Percentiles rank a stretch among this genome's conserved stretches.
phyloP scores from a whole-genome alignment of 2,329 filamentous ascomycete genomes.

The Aspergillus sp. region DNA sequence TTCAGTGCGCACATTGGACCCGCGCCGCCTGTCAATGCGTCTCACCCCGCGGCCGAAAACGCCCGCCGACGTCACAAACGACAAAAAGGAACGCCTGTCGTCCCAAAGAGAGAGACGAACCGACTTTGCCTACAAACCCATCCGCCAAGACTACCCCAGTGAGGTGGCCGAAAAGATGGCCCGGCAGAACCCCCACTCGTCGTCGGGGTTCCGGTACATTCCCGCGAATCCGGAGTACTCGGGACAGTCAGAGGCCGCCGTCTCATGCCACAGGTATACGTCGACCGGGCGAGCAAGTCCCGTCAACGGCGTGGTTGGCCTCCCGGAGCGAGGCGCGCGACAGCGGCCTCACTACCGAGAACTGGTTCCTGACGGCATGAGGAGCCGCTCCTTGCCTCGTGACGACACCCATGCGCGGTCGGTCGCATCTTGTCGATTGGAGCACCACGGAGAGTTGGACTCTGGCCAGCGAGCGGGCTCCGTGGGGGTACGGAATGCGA shows the following conservation, averaged over 20 bases:
- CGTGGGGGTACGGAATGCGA: slow-evolving; percentile 6
- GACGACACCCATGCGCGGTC: too few species aligned
- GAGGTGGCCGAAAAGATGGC: slow-evolving; percentile 25
- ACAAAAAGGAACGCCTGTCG: not conserved
- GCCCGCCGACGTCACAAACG: not conserved
- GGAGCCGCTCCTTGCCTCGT: too few species aligned
- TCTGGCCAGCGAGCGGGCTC: slow-evolving; percentile 1
- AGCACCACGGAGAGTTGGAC: slow-evolving; percentile 5
- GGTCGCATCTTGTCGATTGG: not conserved
- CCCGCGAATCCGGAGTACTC: slow-evolving; percentile 26
- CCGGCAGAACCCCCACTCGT: slow-evolving; percentile 3
- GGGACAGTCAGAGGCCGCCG: slow-evolving; percentile 16
- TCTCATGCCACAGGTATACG: not conserved
- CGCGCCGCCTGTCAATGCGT: slow-evolving; percentile 28
- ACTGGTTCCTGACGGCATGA: not conserved
- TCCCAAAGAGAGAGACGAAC: slow-evolving; percentile 1
- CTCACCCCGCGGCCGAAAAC: slow-evolving; percentile 22
- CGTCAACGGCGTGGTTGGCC: not conserved
- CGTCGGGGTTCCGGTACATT: slow-evolving; percentile 31
- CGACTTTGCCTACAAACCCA: slow-evolving; percentile 35
- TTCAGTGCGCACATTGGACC: slow-evolving; percentile 20
- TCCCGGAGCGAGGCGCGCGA: not conserved
- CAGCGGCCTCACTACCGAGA: not conserved
- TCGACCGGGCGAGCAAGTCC: not conserved
- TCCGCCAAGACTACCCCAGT: slow-evolving; percentile 28